Conservation (phyloP, 257 asterid species). For the Jasminum sambac region DNA sequence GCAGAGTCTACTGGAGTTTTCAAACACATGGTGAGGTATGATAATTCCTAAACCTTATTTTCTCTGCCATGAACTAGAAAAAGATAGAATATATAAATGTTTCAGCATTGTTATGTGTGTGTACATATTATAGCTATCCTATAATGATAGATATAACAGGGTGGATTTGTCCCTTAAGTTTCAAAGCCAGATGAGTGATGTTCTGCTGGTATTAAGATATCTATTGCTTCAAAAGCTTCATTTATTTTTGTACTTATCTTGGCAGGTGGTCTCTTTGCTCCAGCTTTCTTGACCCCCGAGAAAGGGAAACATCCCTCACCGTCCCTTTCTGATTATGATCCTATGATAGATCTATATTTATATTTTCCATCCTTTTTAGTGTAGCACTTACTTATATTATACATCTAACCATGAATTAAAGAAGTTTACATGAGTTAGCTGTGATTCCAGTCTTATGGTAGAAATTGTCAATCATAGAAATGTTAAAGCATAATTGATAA, state of each 20-base stretch:
- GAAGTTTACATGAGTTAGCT: background rate
- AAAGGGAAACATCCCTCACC: too few relatives aligned
- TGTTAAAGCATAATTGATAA: background rate
- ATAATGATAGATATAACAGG: background rate
- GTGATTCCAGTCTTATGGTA: background rate
- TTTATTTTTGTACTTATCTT: background rate
- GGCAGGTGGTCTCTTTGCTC: background rate
- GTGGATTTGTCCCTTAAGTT: background rate
- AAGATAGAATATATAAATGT: background rate
- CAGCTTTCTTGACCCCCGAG: too few relatives aligned
- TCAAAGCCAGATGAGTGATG: background rate
- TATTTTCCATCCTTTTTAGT: background rate
- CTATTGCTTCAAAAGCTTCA: background rate
- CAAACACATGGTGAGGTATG: conserved; percentile 85
- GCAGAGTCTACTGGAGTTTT: conserved; percentile 73
- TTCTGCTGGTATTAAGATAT: background rate
- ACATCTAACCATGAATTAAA: background rate
- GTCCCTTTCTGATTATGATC: too few relatives aligned
- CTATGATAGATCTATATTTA: too few relatives aligned
- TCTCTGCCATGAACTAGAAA: background rate
- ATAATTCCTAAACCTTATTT: background rate
- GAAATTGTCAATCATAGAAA: background rate
- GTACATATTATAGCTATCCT: background rate
- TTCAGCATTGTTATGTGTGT: conserved; percentile 6
- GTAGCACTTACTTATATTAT: background rate